Base-by-base conservation (phyloP, 2,329 filamentous ascomycete genomes). In the Penicillium sp. region DNA sequence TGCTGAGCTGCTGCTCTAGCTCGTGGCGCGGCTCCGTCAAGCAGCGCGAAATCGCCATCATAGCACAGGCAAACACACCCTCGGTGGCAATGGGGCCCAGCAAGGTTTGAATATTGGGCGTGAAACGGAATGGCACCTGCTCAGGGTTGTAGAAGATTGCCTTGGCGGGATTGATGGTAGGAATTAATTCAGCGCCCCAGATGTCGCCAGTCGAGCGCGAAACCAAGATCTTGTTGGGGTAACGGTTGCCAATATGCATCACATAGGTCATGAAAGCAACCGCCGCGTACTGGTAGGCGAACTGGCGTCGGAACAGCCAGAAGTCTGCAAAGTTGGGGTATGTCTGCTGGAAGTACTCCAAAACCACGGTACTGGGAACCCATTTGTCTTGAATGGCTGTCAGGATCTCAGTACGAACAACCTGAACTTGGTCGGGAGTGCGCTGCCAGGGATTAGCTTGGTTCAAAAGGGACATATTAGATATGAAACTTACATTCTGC, bases 241-340 rank as follows among this genome's bases (percentile, higher is more conserved):
- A 96, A 27, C 94, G 89, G 72, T 91, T 91, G 71, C 93, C 91
- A 86, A 99, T 97, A 77, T 93, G 93, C 79, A 99, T 88, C 56
- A 97, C 89, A 71, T 97, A 99, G 4, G 94, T 97, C 89, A 99
- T 96, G 78, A 99, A 99, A 1, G 94, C 96, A 61, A 97, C 83
- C 1, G 92, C 86, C 20, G 94, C 93, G 58, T 96, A 87, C 76
- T 99, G 94, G 79, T 97, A 97, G 22, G 91, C 89, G 77, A 99
- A 96, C 63, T 96, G 92, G 56, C 92, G 88, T 56, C 94, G 89
- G 90, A 99, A 99, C 55, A 99, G 84, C 92, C 93, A 99, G 81
- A 97, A 97, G 67, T 97, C 92, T 44, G 89, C 85, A 74, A 90
- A 99, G 60, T 90, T 88, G 27, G 92, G 89, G 76, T 94, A 97